Evolutionary conservation across 768 basidiomycete species (phyloP), one percentile per base, ranked within the genome.

Genomic region (Amanita molliuscula): DNA sequence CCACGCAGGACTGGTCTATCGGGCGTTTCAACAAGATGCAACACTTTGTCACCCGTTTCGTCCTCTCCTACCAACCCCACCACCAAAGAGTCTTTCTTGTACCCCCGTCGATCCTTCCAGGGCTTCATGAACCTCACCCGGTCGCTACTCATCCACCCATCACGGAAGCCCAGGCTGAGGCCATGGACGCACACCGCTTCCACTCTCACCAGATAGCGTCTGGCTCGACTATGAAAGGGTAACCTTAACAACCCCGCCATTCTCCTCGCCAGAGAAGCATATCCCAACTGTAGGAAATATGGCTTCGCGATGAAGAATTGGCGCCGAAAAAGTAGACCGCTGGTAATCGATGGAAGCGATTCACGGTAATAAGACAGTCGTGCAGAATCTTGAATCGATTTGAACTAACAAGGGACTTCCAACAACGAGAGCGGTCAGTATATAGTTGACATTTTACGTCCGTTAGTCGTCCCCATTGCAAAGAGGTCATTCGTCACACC

Each of bases 161-260:
- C 54, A 67, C 68, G 1, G 72, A 74, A 53, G 71, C 68, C n/a
- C 72, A 74, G 45, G 72, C 72, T 5, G 72, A 74, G 53, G 72
- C 72, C 8, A 58, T 74, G 11, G 72, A 74, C 52, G 66, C 67
- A 1, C 56, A 73, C 23, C 72, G 72, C 50, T 74, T 70, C 56
- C 53, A 68, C 6, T 70, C 70, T 1, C 69, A 72, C 53, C 70
- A 70, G 47, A 67, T 34, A 34, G 33, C 33, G 6, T 34, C 10
- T 3, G 33, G 33, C 10, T 34, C 15, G 33, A 34, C 10, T 34
- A 3, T 34, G 33, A 34, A 34, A 34, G 7, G 15, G 33, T 2
- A 2, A n/a, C 9, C 15, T 34, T 3, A 34, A 34, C 15, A 34
- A 34, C 33, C 15, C 7, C 10, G 33, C 33, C 15, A 34, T 34